Percentiles rank a stretch among this genome's conserved stretches.
phyloP scores from a whole-genome alignment of 306 rosid genomes.

The Rosa chinensis region DNA sequence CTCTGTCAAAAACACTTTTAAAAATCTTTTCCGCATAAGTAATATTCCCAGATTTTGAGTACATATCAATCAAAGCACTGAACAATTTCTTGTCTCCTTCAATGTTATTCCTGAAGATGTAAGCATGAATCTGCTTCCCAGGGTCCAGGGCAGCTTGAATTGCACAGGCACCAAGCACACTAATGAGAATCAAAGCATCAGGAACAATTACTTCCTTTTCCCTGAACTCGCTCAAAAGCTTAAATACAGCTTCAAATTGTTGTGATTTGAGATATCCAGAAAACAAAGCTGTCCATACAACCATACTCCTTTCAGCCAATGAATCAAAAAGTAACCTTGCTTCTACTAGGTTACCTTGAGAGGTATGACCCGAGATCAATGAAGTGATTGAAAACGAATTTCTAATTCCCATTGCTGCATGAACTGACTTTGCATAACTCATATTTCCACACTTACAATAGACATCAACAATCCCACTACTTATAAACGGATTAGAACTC shows the following conservation, averaged over 20 bases:
- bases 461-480: slow-evolving; percentile 66
- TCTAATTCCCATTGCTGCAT: slow-evolving; percentile 25
- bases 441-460: slow-evolving; percentile 70
- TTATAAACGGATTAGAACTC: slow-evolving; percentile 55
- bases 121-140: slow-evolving; percentile 78
- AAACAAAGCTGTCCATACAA: slow-evolving; percentile 73
- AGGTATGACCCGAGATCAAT: slow-evolving; percentile 57
- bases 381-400: slow-evolving; percentile 56
- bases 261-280: slow-evolving; percentile 64
- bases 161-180: slow-evolving; percentile 67
- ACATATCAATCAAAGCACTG: slow-evolving; percentile 76
- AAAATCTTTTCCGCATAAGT: slow-evolving; percentile 54
- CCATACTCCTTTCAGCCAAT: slow-evolving; percentile 44
- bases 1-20: slow-evolving; percentile 38
- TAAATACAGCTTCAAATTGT: slow-evolving; percentile 57
- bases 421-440: slow-evolving; percentile 56
- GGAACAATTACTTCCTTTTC: slow-evolving; percentile 39
- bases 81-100: slow-evolving; percentile 48
- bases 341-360: slow-evolving; percentile 62
- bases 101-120: slow-evolving; percentile 46
- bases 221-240: slow-evolving; percentile 50
- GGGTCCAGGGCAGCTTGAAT: slow-evolving; percentile 57
- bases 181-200: slow-evolving; percentile 49
- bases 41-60: slow-evolving; percentile 76
- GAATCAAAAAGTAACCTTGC: slow-evolving; percentile 65